Evolutionary conservation across 345 rosid genomes (phyloP).

Genomic region (Lagerstroemia speciosa): DNA sequence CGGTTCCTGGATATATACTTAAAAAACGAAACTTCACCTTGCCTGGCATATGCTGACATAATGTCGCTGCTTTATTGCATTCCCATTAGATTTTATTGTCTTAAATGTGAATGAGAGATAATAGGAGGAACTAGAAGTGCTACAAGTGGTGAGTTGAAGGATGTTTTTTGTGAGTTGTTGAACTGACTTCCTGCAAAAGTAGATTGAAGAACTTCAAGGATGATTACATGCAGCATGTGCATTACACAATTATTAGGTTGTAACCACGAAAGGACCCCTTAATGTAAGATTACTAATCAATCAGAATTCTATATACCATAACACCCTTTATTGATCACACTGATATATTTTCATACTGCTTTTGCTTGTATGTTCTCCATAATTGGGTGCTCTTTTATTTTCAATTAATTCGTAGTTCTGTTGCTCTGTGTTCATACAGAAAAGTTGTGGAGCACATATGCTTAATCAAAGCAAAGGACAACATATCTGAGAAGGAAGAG

Average conservation of each 20-base stretch:
- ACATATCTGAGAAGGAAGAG: constrained; percentile 58
- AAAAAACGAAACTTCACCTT: background rate
- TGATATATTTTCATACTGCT: background rate
- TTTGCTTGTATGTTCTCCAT: background rate
- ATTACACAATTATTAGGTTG: too few relatives aligned
- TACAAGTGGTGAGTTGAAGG: background rate
- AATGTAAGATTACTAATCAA: background rate
- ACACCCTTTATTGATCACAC: background rate
- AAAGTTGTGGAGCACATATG: constrained; percentile 76
- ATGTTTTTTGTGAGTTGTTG: too few relatives aligned
- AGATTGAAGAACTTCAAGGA: too few relatives aligned
- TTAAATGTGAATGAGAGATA: too few relatives aligned
- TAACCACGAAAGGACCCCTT: too few relatives aligned
- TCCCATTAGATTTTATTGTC: background rate
- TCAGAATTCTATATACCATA: background rate
- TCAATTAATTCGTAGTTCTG: constrained; percentile 1
- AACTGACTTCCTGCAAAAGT: too few relatives aligned
- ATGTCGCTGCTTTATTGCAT: background rate
- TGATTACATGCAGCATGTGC: too few relatives aligned
- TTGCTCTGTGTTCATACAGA: constrained; percentile 22
- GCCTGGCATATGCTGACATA: too few relatives aligned
- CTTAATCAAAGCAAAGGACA: constrained; percentile 57
- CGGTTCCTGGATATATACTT: background rate
- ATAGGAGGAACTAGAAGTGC: background rate
- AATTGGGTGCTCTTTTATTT: background rate